Conservation (phyloP, 805 yeast genomes). For the Yarrowia deformans region DNA sequence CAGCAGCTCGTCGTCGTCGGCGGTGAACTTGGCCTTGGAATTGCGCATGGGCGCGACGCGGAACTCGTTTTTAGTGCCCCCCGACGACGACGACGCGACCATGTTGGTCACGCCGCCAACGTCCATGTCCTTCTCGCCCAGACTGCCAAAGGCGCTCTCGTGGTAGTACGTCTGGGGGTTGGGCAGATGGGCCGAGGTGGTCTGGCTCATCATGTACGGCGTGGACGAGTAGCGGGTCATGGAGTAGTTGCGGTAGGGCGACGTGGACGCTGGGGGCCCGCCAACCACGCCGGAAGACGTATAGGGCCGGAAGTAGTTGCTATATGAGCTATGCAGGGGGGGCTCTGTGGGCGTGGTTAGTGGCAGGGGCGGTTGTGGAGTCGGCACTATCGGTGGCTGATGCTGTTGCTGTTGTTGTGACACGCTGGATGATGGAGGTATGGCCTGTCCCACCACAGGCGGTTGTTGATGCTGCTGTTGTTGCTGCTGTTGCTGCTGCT, state of each 20-base stretch:
- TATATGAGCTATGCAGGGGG: conserved; percentile 23
- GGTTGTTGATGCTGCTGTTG: conserved; percentile 7
- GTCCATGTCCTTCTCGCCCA: conserved; percentile 32
- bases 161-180: conserved; percentile 34
- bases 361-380: conserved; percentile 17
- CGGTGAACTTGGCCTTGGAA: conserved; percentile 46
- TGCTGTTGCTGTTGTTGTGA: conserved; percentile 27
- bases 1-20: conserved; percentile 47
- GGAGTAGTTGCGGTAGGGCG: conserved; percentile 38
- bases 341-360: conserved; percentile 40
- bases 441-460: conserved; percentile 8
- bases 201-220: conserved; percentile 33
- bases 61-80: conserved; percentile 10
- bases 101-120: background rate
- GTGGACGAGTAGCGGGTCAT: conserved; percentile 34
- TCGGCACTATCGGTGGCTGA: conserved; percentile 38
- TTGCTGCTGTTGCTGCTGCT: conserved; percentile 2
- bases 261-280: conserved; percentile 9
- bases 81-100: conserved; percentile 3
- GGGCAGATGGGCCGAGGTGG: conserved; percentile 19
- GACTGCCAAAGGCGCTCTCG: conserved; percentile 5
- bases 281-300: conserved; percentile 2
- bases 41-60: conserved; percentile 17
- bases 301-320: conserved; percentile 32
- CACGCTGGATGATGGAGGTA: conserved; percentile 3